These are phyloP conservation scores for Fusarium agapanthi DNA, from an alignment of 2,329 filamentous ascomycete genomes.

Conservation along the genomic window DNA sequence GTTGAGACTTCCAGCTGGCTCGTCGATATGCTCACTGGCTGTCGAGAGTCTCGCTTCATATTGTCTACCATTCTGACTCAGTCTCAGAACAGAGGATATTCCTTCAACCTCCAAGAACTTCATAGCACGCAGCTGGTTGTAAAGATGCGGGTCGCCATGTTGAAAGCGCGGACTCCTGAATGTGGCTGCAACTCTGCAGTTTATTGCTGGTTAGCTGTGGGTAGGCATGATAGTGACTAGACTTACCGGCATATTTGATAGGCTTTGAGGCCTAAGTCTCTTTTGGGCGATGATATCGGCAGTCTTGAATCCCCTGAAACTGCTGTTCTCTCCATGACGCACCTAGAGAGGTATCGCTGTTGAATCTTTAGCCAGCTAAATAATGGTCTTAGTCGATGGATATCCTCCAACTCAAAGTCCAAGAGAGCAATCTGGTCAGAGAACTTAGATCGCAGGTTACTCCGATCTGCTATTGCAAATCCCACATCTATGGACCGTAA, in stretches of 20 bases:
- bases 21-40: conserved; percentile 27
- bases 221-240: fast-evolving
- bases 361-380: conserved; percentile 16
- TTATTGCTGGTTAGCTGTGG: background rate
- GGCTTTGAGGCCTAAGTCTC: conserved; percentile 20
- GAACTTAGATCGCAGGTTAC: conserved; percentile 3
- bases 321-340: conserved; percentile 6
- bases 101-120: conserved; percentile 12
- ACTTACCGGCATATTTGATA: conserved; percentile 24
- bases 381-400: conserved; percentile 10
- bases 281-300: background rate
- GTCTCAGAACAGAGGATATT: conserved; percentile 9
- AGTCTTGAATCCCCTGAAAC: background rate
- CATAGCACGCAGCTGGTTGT: conserved; percentile 13
- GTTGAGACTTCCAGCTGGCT: background rate
- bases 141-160: background rate
- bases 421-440: conserved; percentile 5
- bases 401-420: conserved; percentile 24
- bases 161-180: conserved; percentile 23
- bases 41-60: background rate
- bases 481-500: conserved; percentile 3
- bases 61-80: background rate
- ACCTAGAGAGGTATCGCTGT: conserved; percentile 14
- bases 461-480: conserved; percentile 30
- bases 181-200: conserved; percentile 19